Evolutionary conservation across 2,329 filamentous ascomycete species (phyloP).

Genomic region (Cladobotryum protrusum): DNA sequence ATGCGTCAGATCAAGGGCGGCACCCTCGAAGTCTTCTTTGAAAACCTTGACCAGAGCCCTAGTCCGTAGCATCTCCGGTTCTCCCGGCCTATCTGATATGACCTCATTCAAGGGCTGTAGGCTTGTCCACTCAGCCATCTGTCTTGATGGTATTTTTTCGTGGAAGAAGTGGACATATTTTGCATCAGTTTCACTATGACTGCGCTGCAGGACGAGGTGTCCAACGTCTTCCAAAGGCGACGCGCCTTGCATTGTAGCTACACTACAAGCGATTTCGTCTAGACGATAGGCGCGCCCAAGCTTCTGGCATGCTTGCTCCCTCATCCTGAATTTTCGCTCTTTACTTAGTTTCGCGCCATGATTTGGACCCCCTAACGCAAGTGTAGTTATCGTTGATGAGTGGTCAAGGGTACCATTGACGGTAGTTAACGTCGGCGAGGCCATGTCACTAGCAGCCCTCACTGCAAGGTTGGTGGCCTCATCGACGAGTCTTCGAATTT

Average conservation of each 20-base stretch:
- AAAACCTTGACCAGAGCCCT: constrained; percentile 69
- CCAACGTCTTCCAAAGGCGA: constrained; percentile 73
- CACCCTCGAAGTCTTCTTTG: constrained; percentile 66
- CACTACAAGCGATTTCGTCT: constrained; percentile 77
- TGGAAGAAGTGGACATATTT: constrained; percentile 92
- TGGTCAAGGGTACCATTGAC: constrained; percentile 35
- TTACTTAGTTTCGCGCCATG: constrained; percentile 63
- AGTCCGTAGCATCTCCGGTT: constrained; percentile 64
- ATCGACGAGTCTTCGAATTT: constrained; percentile 73
- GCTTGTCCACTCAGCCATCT: constrained; percentile 66
- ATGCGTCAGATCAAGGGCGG: constrained; percentile 62
- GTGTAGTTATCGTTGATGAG: constrained; percentile 15
- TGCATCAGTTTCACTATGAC: constrained; percentile 62
- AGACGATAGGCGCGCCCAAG: constrained; percentile 70
- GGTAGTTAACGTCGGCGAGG: constrained; percentile 57
- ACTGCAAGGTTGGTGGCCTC: constrained; percentile 74
- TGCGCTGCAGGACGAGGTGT: constrained; percentile 63
- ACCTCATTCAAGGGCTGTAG: constrained; percentile 62
- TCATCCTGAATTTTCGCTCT: constrained; percentile 71
- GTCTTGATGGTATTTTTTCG: constrained; percentile 75
- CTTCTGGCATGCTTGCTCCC: constrained; percentile 73
- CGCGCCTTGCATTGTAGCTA: constrained; percentile 76
- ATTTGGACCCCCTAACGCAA: constrained; percentile 39
- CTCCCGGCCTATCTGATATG: constrained; percentile 55
- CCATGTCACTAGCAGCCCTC: constrained; percentile 67